Conservation (phyloP, 225 moss, liverwort and hornwort genomes). For the Marchantia paleacea region DNA sequence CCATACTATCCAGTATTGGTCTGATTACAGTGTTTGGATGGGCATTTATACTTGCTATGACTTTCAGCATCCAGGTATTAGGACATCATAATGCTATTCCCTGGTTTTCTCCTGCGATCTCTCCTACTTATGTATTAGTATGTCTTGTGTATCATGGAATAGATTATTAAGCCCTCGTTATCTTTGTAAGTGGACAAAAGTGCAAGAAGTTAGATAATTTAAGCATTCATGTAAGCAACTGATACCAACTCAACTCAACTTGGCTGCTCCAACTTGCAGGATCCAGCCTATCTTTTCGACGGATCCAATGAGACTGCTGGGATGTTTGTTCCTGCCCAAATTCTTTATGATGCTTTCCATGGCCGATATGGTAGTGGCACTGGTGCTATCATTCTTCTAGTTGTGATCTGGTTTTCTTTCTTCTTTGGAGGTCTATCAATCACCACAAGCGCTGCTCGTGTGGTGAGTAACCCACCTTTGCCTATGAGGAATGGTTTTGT, state of each 20-base stretch:
- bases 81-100: background rate
- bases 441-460: constrained; percentile 87
- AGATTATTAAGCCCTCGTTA: too few relatives aligned
- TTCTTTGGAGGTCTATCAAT: constrained; percentile 86
- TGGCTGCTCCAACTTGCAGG: constrained; percentile 31
- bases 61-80: constrained; percentile 85
- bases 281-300: constrained; percentile 65
- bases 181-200: too few relatives aligned
- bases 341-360: constrained; percentile 79
- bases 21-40: constrained; percentile 73
- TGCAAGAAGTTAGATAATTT: too few relatives aligned
- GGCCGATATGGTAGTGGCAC: constrained; percentile 72
- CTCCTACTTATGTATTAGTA: background rate
- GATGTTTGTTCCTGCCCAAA: constrained; percentile 82
- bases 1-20: constrained; percentile 84
- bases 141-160: too few relatives aligned
- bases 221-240: too few relatives aligned
- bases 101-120: background rate
- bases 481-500: background rate
- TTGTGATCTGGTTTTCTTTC: constrained; percentile 79
- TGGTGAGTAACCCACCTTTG: constrained; percentile 50
- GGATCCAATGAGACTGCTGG: constrained; percentile 66
- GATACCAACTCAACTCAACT: too few relatives aligned
- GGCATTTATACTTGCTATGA: constrained; percentile 71
- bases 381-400: constrained; percentile 61